A percentile compares a stretch with the other conserved stretches of the same genome.
phyloP scores from a whole-genome alignment of 208 protist genomes.

The Wallacemonas sp. region DNA sequence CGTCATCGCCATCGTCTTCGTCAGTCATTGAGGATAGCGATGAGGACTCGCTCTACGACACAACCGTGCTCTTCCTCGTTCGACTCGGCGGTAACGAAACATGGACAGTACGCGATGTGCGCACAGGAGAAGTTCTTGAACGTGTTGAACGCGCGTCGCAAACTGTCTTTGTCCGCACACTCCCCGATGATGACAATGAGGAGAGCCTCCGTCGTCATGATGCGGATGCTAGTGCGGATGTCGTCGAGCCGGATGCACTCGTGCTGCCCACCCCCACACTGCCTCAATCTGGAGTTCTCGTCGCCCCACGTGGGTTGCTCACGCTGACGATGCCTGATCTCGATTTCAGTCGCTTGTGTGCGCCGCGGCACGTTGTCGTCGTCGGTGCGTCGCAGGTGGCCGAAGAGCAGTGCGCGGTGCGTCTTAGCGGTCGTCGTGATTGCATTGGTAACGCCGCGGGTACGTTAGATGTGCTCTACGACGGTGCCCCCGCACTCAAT shows the following conservation, averaged over 20 bases:
- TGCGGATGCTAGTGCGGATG: too few relatives aligned
- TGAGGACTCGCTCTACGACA: neutral
- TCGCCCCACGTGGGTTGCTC: conserved; percentile 9
- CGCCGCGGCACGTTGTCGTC: neutral
- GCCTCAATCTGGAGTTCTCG: neutral
- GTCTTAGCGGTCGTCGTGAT: conserved; percentile 42
- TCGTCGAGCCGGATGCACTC: neutral
- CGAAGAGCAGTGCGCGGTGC: conserved; percentile 27
- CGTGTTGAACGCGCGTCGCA: neutral
- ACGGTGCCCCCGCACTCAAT: conserved; percentile 22
- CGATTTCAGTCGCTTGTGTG: conserved; percentile 12
- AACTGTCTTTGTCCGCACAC: neutral
- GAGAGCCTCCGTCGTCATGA: neutral
- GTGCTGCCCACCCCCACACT: neutral
- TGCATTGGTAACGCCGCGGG: conserved; percentile 49
- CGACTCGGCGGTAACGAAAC: neutral
- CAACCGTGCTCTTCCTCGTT: neutral
- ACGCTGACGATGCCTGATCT: conserved; percentile 29
- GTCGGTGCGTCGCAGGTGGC: neutral
- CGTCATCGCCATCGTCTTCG: neutral
- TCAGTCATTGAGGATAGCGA: neutral
- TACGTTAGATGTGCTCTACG: conserved; percentile 39
- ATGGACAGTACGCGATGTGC: neutral
- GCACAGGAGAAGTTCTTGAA: neutral
- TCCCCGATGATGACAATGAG: neutral